Base-by-base conservation (phyloP, 2,329 filamentous ascomycete species). In the Stachybotrys elegans region DNA sequence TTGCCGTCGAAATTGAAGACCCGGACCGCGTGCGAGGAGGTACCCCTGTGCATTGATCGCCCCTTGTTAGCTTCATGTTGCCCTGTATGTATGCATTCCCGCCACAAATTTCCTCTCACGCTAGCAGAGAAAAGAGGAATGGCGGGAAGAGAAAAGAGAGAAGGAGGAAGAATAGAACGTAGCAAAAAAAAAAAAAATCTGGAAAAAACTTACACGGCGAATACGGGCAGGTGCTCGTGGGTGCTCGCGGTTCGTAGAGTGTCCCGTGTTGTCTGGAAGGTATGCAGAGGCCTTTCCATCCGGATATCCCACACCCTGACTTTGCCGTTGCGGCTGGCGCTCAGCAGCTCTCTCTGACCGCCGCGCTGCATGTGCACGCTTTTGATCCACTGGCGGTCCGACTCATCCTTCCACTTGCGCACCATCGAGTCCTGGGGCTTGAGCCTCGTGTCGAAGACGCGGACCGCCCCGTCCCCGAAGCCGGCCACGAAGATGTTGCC, bases 331-430 rank as follows among this genome's bases (percentile, higher is more conserved):
- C 89, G 81, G 60, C 90, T 94, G 17, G 90, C 93, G 35, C 86
- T 92, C 43, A 98, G 75, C 34, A 98, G 77, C 65, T 98, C 93
- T 46, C 93, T 79, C 65, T 95, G 83, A 3, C 93, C 93, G 48
- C 93, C 93, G 35, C 93, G 86, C 67, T 98, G 93, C 81, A 98
- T 90, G 61, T 97, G 93, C 13, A 95, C 89, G 53, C 88, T 93
- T 57, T 90, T 91, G 63, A 98, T 84, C 93, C 93, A 98, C 56
- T 94, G 88, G 48, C 85, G 83, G 56, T 82, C 78, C 11, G 70
- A 67, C 59, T 97, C 92, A 57, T 96, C 89, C 61, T 94, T 93
- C 92, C 93, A 98, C 54, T 92, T 91, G 66, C 87, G 88, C 44
- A 96, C 86, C 91, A 97, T 96, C 16, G 87, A 86, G 43, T 93